These are phyloP conservation scores for Leccinum pallidistipes DNA, from an alignment of 1,284 basidiomycete genomes.

Conservation along the genomic window DNA sequence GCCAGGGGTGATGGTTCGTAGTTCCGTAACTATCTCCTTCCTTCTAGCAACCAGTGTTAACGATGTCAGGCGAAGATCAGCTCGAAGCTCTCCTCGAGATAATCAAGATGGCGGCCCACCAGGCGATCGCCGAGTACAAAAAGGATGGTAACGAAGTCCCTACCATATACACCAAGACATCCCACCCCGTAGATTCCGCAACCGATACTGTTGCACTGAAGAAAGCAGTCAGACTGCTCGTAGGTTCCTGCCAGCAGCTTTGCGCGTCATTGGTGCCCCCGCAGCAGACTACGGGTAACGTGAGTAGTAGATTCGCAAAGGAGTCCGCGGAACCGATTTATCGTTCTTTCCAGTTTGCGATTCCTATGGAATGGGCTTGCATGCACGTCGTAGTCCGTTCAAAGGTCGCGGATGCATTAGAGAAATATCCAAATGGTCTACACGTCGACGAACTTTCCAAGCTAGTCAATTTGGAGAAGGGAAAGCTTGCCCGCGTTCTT, in stretches of 20 bases:
- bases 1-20: neutral
- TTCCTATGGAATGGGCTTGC: slow-evolving; percentile 31
- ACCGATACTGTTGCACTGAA: slow-evolving; percentile 23
- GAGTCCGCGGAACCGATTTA: neutral
- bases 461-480: slow-evolving; percentile 25
- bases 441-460: slow-evolving; percentile 24
- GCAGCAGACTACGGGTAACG: slow-evolving; percentile 26
- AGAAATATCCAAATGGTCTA: slow-evolving; percentile 27
- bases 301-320: neutral
- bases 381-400: slow-evolving; percentile 21
- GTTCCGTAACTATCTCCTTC: neutral
- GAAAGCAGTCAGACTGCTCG: slow-evolving; percentile 30
- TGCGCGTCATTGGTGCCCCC: slow-evolving; percentile 31
- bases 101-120: slow-evolving; percentile 17
- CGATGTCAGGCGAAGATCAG: slow-evolving; percentile 28
- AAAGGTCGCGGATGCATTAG: slow-evolving; percentile 27
- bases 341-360: slow-evolving; percentile 15
- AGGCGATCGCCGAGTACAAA: slow-evolving; percentile 31
- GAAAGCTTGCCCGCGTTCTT: slow-evolving; percentile 33
- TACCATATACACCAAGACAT: slow-evolving; percentile 22
- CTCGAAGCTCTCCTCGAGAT: slow-evolving; percentile 6
- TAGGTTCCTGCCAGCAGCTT: slow-evolving; percentile 31
- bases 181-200: slow-evolving; percentile 25
- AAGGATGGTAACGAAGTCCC: slow-evolving; percentile 22
- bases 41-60: neutral